Percentiles rank a stretch among this genome's conserved stretches.
These are phyloP conservation scores for Ustulina deusta DNA, from an alignment of 2,329 filamentous ascomycete genomes.

Conservation along the genomic window DNA sequence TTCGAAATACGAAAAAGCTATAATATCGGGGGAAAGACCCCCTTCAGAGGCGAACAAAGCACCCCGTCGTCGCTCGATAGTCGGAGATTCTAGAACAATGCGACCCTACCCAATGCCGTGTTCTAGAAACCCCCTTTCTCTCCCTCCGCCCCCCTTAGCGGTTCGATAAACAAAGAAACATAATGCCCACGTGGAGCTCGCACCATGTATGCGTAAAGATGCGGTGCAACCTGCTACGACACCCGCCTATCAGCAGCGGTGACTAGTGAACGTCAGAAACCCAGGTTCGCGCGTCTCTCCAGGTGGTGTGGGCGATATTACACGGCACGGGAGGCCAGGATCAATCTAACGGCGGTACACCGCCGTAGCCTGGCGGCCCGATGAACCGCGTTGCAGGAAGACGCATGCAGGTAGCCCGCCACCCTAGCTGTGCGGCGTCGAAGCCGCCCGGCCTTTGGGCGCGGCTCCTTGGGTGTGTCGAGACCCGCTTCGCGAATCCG, in stretches of 20 bases:
- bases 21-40: too few species aligned
- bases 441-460: not conserved
- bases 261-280: not conserved
- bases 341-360: conserved; percentile 13
- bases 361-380: conserved; percentile 29
- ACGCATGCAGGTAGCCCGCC: conserved; percentile 30
- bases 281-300: not conserved
- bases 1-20: not conserved
- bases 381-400: conserved; percentile 28
- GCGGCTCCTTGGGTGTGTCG: conserved; percentile 4
- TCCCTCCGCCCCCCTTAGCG: not conserved
- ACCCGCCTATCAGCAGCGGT: not conserved
- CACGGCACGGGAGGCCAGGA: conserved; percentile 11
- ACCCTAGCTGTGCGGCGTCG: not conserved
- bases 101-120: conserved; percentile 7
- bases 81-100: conserved; percentile 30
- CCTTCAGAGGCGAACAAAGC: not conserved
- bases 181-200: conserved; percentile 35
- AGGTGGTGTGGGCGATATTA: not conserved
- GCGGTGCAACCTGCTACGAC: conserved; percentile 34
- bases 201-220: conserved; percentile 28
- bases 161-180: not conserved
- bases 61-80: conserved; percentile 6
- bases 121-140: conserved; percentile 11
- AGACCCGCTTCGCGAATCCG: conserved; percentile 3